phyloP scores from a whole-genome alignment of 805 yeast species.

The Zygoascus biomembranicola region DNA sequence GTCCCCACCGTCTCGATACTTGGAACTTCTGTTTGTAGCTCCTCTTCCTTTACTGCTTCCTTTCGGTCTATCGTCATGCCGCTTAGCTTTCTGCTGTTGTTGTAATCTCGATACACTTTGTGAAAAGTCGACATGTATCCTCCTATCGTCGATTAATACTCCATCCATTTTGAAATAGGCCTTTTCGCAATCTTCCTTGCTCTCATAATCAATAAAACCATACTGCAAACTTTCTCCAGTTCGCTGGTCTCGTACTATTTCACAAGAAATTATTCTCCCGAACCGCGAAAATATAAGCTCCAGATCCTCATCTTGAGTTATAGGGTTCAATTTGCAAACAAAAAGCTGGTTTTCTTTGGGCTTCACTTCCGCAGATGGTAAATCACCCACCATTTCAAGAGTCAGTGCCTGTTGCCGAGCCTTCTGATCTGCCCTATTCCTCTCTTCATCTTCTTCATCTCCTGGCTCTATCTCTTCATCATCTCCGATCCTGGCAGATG shows the following conservation, averaged over 20 bases:
- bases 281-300: slow-evolving; percentile 51
- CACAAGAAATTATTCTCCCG: slow-evolving; percentile 46
- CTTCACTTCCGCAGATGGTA: slow-evolving; percentile 47
- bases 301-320: slow-evolving; percentile 52
- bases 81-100: slow-evolving; percentile 19
- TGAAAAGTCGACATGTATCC: slow-evolving; percentile 61
- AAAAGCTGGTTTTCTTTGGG: slow-evolving; percentile 58
- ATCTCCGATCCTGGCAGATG: slow-evolving; percentile 25
- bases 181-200: slow-evolving; percentile 43
- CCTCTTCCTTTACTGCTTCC: not conserved
- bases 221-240: slow-evolving; percentile 48
- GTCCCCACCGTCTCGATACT: slow-evolving; percentile 1
- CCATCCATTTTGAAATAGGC: slow-evolving; percentile 58
- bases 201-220: slow-evolving; percentile 54
- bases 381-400: slow-evolving; percentile 55
- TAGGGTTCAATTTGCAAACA: slow-evolving; percentile 54
- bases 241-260: slow-evolving; percentile 40
- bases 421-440: slow-evolving; percentile 26
- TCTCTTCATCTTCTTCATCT: slow-evolving; percentile 23
- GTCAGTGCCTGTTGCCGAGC: slow-evolving; percentile 51
- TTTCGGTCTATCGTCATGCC: slow-evolving; percentile 1
- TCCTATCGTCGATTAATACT: slow-evolving; percentile 53
- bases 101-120: slow-evolving; percentile 38
- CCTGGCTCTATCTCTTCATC: slow-evolving; percentile 19
- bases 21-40: slow-evolving; percentile 1